A percentile compares a stretch with the other conserved stretches of the same genome.
Evolutionary conservation across 1,139 yeast species (phyloP).

Genomic region (Magnusiomyces paraingens): DNA sequence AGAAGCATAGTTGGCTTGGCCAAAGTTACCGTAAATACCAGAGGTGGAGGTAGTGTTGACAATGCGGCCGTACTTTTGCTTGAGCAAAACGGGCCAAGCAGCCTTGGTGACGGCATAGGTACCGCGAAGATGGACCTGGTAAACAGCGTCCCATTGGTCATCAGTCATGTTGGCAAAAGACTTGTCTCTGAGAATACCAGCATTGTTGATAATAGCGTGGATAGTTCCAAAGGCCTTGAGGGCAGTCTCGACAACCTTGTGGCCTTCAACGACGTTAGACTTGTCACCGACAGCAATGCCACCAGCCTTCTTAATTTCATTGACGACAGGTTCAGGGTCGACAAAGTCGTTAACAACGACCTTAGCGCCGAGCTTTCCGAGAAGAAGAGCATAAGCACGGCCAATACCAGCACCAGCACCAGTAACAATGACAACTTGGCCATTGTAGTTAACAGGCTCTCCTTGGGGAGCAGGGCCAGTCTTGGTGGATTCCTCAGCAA

Average conservation of each 20-base stretch:
- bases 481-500: constrained; percentile 30
- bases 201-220: constrained; percentile 84
- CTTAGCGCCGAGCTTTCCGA: constrained; percentile 90
- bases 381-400: constrained; percentile 75
- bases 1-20: constrained; percentile 93
- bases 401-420: constrained; percentile 98
- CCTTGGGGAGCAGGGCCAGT: constrained; percentile 51
- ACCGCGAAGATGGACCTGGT: constrained; percentile 77
- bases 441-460: constrained; percentile 55
- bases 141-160: constrained; percentile 76
- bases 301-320: constrained; percentile 70
- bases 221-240: constrained; percentile 72
- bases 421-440: constrained; percentile 82
- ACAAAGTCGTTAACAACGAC: constrained; percentile 90
- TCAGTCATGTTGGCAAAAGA: constrained; percentile 82
- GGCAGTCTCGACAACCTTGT: constrained; percentile 73
- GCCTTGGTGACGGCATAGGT: constrained; percentile 78
- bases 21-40: constrained; percentile 95
- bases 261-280: constrained; percentile 74
- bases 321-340: constrained; percentile 61
- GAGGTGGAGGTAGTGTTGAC: constrained; percentile 91
- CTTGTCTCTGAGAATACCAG: constrained; percentile 89
- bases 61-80: constrained; percentile 75
- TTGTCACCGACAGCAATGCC: constrained; percentile 84
- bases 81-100: constrained; percentile 84